phyloP scores from a whole-genome alignment of 345 rosid species.

The Geranium rotundifolium region DNA sequence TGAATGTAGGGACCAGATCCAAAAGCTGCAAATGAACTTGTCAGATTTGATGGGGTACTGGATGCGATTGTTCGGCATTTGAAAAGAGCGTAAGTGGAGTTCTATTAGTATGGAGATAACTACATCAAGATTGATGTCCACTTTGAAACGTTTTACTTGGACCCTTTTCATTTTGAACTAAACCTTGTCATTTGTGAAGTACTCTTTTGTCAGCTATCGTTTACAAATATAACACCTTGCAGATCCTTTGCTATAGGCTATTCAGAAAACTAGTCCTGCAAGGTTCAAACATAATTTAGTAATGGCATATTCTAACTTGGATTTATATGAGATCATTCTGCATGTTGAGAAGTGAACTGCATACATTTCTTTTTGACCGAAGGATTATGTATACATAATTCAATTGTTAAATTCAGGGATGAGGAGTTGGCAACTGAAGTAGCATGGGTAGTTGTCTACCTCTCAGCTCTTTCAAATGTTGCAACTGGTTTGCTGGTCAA shows the following conservation, averaged over 20 bases:
- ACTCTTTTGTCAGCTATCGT: not conserved
- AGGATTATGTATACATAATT: slow-evolving; percentile 2
- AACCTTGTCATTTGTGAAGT: not conserved
- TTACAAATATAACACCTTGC: no score
- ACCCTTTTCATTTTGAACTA: not conserved
- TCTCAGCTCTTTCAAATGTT: slow-evolving; percentile 82
- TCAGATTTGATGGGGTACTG: slow-evolving; percentile 55
- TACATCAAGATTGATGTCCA: not conserved
- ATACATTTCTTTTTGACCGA: not conserved
- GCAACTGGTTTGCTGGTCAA: slow-evolving; percentile 69
- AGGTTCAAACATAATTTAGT: not conserved
- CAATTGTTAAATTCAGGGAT: slow-evolving; percentile 43
- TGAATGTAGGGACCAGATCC: slow-evolving; percentile 79
- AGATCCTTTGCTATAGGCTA: not conserved
- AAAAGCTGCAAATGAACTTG: slow-evolving; percentile 75
- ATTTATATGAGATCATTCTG: no score
- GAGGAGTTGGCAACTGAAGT: slow-evolving; percentile 89
- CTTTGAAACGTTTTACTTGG: not conserved
- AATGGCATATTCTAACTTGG: not conserved
- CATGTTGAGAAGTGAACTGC: not conserved
- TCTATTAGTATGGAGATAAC: no score
- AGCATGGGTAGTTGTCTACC: slow-evolving; percentile 93
- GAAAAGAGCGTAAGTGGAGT: slow-evolving; percentile 50
- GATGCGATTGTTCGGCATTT: slow-evolving; percentile 82
- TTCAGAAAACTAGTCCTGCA: not conserved